Evolutionary conservation across 2,329 filamentous ascomycete genomes (phyloP), one percentile per base, ranked within the genome.

Genomic region (Colletotrichum abscissum): DNA sequence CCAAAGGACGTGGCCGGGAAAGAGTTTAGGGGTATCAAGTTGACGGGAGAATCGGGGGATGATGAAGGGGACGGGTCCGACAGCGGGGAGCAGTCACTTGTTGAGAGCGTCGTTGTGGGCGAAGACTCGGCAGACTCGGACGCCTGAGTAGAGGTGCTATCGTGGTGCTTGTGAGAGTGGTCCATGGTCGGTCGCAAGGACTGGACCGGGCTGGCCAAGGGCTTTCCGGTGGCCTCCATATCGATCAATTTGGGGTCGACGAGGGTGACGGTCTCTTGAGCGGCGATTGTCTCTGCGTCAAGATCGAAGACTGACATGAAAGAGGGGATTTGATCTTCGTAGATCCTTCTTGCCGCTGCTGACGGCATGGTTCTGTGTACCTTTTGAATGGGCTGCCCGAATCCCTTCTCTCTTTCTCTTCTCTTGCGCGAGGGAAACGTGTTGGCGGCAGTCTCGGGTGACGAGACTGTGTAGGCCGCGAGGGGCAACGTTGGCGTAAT

Each of bases 121-220:
- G 96, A 98, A 26, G 96, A 98, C 79, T 98, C 95, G 55, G 94
- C 94, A 1, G 97, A 98, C 76, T 94, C 94, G 19, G 93, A 94
- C 67, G 89, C 89, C 75, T 93, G 92, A 3, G 93, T 94, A 8
- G 92, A 95, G n/a, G 91, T 92, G 84, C 93, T 95, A 80, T 94
- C 90, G 80, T 91, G 89, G 81, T 94, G 93, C 79, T 92, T 91
- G 83, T 95, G 93, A 75, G 86, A 86, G 74, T 85, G 80, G 77
- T 89, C 87, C 65, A 89, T 78, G 64, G 83, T 79, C 69, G 81
- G 80, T 67, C 82, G 80, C 67, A 87, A 80, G 49, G 78, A 78
- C 60, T 84, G 80, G 52, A 81, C 76, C 22, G 82, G 75, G 72
- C 85, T 84, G 68, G 81, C 76, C 73, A 85, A 79, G 63, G 84